Evolutionary conservation across 106 monocot species (phyloP), one percentile per base, ranked within the genome.

Genomic region (Apostasia shenzhenica): DNA sequence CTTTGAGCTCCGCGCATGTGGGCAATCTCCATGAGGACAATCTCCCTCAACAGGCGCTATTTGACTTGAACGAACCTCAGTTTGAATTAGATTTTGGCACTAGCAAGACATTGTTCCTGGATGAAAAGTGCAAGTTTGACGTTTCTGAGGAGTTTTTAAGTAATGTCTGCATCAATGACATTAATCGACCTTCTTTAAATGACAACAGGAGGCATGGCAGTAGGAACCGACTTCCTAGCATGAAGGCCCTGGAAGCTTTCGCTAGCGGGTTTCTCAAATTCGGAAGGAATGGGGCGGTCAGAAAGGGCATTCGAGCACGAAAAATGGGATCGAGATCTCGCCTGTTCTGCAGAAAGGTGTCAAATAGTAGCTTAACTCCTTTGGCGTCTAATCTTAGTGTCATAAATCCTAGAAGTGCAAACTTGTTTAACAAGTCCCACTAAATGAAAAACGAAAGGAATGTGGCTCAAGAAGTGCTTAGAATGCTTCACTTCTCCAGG

Each of bases 211-310:
- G 97, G 60, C 92, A 99, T 2, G 79, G 97, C 70, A 99, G 80
- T 43, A 84, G 97, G 63, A 99, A 79, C 62, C 73, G 97, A 0
- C 97, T 87, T 49, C 83, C 77, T 38, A 93, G 92, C 5, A 59
- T 89, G 8, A 85, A 70, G 73, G 97, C 90, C 14, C 72, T 99
- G 46, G 97, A 99, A 82, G 89, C 97, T 56, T 79, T 99, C 73
- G 92, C 85, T 4, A 81, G 84, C 66, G 97, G 97, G 14, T 90
- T 87, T 45, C 61, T 92, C 13, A 59, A 9, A 38, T 4, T 59
- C 41, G 59, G 59, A 1, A 38, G 59, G 37, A 41, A 7, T 0
- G 59, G 40, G 9, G 41, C 38, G 38, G 54, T 38, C 11, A 44
- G 11, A 5, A 75, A 67, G 9, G 26, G 59, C 40, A 41, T 67